Percentiles rank a stretch among this genome's conserved stretches.
Conservation (phyloP, 1,139 yeast genomes). For the Magnusiomyces paraingens region DNA sequence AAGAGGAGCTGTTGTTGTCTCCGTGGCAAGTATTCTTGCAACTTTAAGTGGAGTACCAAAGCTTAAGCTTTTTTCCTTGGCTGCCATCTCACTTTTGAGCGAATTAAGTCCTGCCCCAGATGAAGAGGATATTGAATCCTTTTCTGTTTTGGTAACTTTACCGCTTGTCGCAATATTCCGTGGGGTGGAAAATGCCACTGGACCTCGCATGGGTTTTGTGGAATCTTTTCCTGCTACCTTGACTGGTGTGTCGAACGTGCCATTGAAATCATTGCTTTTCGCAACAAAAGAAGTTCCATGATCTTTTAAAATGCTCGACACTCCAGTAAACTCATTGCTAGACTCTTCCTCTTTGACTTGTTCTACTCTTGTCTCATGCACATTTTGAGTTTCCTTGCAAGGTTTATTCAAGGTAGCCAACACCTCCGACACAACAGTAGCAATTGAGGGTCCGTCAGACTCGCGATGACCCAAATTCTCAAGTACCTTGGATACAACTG, state of each 20-base stretch:
- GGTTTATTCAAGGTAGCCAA: neutral
- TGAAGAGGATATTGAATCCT: neutral
- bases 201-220: neutral
- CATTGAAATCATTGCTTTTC: neutral
- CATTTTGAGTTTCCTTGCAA: neutral
- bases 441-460: conserved; percentile 4
- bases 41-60: no score
- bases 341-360: neutral
- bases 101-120: neutral
- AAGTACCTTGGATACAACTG: no score
- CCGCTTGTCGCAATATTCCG: neutral
- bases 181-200: neutral
- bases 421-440: neutral
- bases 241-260: neutral
- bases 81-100: conserved; percentile 1
- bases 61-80: neutral
- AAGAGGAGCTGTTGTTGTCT: no score
- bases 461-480: neutral
- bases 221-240: neutral
- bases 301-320: neutral
- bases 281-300: conserved; percentile 1
- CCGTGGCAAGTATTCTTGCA: no score
- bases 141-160: neutral
- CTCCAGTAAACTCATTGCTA: conserved; percentile 1
- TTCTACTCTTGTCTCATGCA: neutral